phyloP scores from a whole-genome alignment of 192 early-diverging fungal genomes.

The Backusella tuberculispora region DNA sequence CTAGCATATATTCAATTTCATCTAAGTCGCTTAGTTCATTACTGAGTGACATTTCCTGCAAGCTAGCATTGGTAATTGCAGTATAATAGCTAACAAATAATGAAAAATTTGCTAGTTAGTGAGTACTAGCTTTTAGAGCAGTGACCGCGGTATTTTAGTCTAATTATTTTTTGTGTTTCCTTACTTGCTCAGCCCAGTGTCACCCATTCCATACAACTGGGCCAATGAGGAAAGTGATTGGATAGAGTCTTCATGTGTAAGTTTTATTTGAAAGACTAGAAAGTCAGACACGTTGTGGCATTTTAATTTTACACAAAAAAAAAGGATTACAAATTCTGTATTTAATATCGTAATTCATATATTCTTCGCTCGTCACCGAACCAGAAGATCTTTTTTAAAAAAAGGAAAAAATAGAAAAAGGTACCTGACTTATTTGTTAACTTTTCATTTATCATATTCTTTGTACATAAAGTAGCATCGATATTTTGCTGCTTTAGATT shows the following conservation, averaged over 20 bases:
- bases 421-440: not conserved
- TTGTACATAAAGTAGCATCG: not conserved
- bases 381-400: not conserved
- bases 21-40: not conserved
- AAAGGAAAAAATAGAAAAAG: not conserved
- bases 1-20: not conserved
- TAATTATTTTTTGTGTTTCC: not conserved
- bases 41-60: not conserved
- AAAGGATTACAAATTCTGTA: not conserved
- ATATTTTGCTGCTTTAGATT: not conserved
- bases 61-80: not conserved
- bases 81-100: not conserved
- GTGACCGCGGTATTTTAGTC: not conserved
- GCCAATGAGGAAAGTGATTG: not conserved
- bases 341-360: not conserved
- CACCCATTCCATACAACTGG: not conserved
- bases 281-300: not conserved
- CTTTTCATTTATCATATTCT: not conserved
- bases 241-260: not conserved
- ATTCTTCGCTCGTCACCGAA: not conserved
- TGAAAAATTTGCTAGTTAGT: not conserved
- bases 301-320: not conserved
- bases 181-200: slow-evolving; percentile 2
- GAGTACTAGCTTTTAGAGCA: not conserved
- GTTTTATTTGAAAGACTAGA: not conserved